Base-by-base conservation (phyloP, 768 basidiomycete genomes). In the Tricholomella constricta region DNA sequence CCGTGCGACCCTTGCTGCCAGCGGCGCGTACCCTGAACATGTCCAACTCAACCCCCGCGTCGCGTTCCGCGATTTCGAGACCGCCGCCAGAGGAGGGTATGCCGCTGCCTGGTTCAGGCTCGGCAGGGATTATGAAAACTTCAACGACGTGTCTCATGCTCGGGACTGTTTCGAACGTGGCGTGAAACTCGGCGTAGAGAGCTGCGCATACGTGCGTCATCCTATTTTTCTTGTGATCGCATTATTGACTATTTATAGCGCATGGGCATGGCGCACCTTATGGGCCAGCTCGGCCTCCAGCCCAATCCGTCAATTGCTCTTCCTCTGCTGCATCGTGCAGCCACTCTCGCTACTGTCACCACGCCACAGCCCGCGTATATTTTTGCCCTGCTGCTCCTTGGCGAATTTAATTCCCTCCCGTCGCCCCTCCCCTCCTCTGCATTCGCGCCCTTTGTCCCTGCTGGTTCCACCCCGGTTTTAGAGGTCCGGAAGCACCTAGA, bases 51-150 rank as follows among this genome's bases (percentile, higher is more conserved):
- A 90, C 62, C 87, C 88, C 2, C 79, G 91, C 4, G 63, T 78
- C 6, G 94, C 96, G 1, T 98, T 98, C 72, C 78, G 91, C 20
- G 93, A 94, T 64, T 97, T 90, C 62, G 95, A 98, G 65, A 72
- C 76, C 1, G 85, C 91, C 2, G 95, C 94, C 0, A 77, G 89
- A 22, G 82, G 78, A 0, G 94, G 95, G 0, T 88, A 84, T 57
- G 72, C 78, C 3, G 72, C 80, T n/a, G 91, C 91, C 0, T 98
- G 96, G 95, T 97, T 94, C 72, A 80, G 87, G 22, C 79, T 98
- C 0, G 96, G 92, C 0, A 74, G 93, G 15, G 95, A 96, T 55
- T 97, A 98, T 64, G 95, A 98, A 72, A 85, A 83, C 40, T 93
- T 90, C 55, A 85, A 85, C 20, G 93, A 98, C 65, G 45, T 79